Conservation (phyloP, 2,329 filamentous ascomycete genomes). For the Pestalotiopsis sp. region DNA sequence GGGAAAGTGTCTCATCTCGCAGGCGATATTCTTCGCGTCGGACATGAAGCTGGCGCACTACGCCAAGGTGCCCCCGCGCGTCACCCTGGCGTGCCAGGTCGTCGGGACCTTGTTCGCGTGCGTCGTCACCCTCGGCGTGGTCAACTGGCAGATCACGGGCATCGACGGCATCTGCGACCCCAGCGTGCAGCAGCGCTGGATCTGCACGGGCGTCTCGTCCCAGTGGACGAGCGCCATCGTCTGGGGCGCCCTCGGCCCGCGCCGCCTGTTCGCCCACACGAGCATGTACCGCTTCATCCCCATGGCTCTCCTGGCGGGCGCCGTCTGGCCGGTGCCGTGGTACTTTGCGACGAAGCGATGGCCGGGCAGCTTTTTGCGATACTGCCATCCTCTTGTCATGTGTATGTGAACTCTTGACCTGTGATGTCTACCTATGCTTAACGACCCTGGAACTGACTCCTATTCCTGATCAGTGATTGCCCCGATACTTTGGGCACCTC, state of each 20-base stretch:
- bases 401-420: background rate
- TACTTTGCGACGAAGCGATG: background rate
- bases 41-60: background rate
- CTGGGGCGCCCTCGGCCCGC: background rate
- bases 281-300: background rate
- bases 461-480: background rate
- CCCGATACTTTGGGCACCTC: background rate
- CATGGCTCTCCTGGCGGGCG: background rate
- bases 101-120: background rate
- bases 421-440: no score
- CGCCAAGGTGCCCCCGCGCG: background rate
- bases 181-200: background rate
- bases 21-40: background rate
- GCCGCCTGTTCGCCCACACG: background rate
- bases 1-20: background rate
- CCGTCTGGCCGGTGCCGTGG: background rate
- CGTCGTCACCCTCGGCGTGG: background rate
- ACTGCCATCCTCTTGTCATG: background rate
- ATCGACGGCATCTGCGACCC: background rate
- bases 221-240: background rate
- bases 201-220: background rate
- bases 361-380: background rate
- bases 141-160: background rate
- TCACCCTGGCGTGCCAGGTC: background rate
- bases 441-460: no score